Evolutionary conservation across 192 early-diverging fungal genomes (phyloP).

Genomic region (Entomortierella parvispora): DNA sequence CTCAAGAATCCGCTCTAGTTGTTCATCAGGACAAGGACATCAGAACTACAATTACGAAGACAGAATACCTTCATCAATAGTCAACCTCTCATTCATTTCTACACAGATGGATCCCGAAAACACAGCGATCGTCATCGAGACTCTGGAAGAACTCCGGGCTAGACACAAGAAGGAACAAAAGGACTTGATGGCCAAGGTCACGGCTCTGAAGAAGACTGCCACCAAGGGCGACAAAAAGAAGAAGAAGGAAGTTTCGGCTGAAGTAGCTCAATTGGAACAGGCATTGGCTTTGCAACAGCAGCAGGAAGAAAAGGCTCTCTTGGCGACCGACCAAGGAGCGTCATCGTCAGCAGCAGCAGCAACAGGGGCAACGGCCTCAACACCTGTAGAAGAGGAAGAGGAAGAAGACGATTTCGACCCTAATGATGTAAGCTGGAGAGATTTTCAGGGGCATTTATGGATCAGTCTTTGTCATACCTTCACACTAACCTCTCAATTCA

Average conservation of each 20-base stretch:
- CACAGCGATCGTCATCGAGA: too few relatives aligned
- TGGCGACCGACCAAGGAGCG: slow-evolving; percentile 6
- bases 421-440: slow-evolving; percentile 29
- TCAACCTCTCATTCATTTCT: too few relatives aligned
- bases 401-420: slow-evolving; percentile 49
- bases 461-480: too few relatives aligned
- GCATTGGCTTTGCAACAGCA: slow-evolving; percentile 71
- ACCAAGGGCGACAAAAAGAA: slow-evolving; percentile 88
- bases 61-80: too few relatives aligned
- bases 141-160: slow-evolving; percentile 71
- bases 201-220: slow-evolving; percentile 80
- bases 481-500: too few relatives aligned
- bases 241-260: slow-evolving; percentile 78
- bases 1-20: too few relatives aligned
- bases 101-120: too few relatives aligned
- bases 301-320: slow-evolving; percentile 56
- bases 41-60: too few relatives aligned
- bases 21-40: too few relatives aligned
- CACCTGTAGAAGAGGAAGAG: slow-evolving; percentile 2
- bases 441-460: neutral
- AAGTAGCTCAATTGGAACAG: slow-evolving; percentile 75
- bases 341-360: slow-evolving; percentile 1
- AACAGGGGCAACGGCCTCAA: neutral
- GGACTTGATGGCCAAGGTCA: slow-evolving; percentile 74
- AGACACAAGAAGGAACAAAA: slow-evolving; percentile 84